Conservation (phyloP, 2,329 filamentous ascomycete genomes). For the Periglandula ipomoeae region DNA sequence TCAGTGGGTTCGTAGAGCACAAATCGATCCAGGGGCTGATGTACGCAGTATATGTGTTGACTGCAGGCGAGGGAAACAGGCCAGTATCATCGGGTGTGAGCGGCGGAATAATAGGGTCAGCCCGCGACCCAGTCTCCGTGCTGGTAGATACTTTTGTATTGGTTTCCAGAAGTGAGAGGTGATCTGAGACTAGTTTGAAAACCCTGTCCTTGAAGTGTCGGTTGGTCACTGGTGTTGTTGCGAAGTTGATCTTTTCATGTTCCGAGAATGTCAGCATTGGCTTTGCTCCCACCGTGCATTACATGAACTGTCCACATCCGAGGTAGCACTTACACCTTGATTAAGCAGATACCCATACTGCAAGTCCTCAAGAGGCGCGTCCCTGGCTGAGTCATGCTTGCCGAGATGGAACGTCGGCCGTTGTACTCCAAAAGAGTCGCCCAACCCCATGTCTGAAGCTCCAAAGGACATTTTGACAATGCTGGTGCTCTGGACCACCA, state of each 20-base stretch:
- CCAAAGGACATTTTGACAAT: constrained; percentile 16
- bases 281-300: background rate
- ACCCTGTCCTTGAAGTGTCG: constrained; percentile 61
- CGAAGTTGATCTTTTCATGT: constrained; percentile 58
- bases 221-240: constrained; percentile 72
- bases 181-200: constrained; percentile 48
- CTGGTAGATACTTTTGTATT: constrained; percentile 28
- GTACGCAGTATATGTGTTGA: constrained; percentile 67
- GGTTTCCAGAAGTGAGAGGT: constrained; percentile 39
- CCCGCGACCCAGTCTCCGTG: constrained; percentile 35
- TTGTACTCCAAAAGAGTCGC: constrained; percentile 19
- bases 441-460: constrained; percentile 13
- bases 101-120: constrained; percentile 53
- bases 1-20: constrained; percentile 69
- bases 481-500: background rate
- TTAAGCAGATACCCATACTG: constrained; percentile 61
- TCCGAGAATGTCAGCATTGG: background rate
- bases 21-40: constrained; percentile 92
- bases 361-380: constrained; percentile 50
- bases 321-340: constrained; percentile 48
- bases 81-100: constrained; percentile 73
- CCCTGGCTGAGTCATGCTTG: constrained; percentile 60
- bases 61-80: constrained; percentile 56
- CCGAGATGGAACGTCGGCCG: constrained; percentile 56
- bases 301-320: background rate